Conservation (phyloP, 352 stramenopile species). For the Pythium brachiatum region DNA sequence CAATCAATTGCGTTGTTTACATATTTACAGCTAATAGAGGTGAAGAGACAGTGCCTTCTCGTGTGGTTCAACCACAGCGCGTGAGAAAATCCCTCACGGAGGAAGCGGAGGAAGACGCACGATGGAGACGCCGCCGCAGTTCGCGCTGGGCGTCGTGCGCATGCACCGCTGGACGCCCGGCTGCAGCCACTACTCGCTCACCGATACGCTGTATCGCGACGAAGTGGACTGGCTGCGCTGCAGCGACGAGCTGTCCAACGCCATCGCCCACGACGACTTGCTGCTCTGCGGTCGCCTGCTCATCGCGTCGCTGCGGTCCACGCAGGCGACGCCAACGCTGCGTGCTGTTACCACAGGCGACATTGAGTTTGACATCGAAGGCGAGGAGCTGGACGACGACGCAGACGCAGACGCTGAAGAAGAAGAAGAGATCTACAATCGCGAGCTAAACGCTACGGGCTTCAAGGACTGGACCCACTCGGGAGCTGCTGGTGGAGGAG, state of each 20-base stretch:
- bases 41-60: not conserved
- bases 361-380: conserved; percentile 20
- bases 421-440: conserved; percentile 73
- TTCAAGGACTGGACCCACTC: conserved; percentile 28
- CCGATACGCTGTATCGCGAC: conserved; percentile 24
- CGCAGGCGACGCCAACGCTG: conserved; percentile 13
- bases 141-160: conserved; percentile 28
- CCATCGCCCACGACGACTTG: conserved; percentile 21
- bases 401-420: conserved; percentile 38
- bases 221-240: conserved; percentile 32
- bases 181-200: conserved; percentile 25
- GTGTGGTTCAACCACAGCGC: not conserved
- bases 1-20: not conserved
- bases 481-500: not conserved
- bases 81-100: not conserved
- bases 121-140: conserved; percentile 26
- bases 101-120: not conserved
- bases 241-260: conserved; percentile 10
- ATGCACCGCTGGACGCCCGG: conserved; percentile 26
- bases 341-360: not conserved
- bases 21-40: not conserved
- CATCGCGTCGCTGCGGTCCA: conserved; percentile 21
- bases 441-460: conserved; percentile 46
- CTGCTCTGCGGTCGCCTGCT: conserved; percentile 29
- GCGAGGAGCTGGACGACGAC: conserved; percentile 13